Percentiles rank a stretch among this genome's conserved stretches.
These are phyloP conservation scores for Poa pratensis DNA, from an alignment of 176 grass and related monocot genomes.

Conservation along the genomic window DNA sequence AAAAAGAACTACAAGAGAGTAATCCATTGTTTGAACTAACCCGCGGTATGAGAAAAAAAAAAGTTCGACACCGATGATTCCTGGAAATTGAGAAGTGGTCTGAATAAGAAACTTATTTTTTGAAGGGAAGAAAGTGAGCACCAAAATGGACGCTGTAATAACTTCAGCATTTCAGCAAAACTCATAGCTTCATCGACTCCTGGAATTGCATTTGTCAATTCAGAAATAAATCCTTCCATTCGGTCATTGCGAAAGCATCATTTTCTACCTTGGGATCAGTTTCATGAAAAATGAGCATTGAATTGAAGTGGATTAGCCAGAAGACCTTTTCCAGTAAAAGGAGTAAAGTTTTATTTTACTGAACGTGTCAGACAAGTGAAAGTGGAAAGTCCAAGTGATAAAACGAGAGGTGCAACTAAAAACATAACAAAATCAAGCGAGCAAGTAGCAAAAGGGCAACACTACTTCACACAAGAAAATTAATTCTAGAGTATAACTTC, in stretches of 20 bases:
- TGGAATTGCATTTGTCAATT: constrained; percentile 96
- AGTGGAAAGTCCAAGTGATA: constrained; percentile 7
- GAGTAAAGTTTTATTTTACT: background rate
- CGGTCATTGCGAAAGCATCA: constrained; percentile 82
- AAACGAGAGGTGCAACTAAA: background rate
- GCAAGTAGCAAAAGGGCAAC: background rate
- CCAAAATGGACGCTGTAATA: constrained; percentile 29
- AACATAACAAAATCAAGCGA: background rate
- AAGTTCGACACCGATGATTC: constrained; percentile 12
- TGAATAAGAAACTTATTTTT: constrained; percentile 18
- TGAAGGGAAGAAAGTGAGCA: constrained; percentile 31
- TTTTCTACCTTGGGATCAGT: constrained; percentile 97
- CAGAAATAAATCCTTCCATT: constrained; percentile 94
- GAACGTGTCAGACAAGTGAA: constrained; percentile 14
- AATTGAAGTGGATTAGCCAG: constrained; percentile 24
- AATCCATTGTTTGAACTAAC: constrained; percentile 99
- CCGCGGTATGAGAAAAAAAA: constrained; percentile 48
- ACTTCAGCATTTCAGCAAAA: constrained; percentile 99
- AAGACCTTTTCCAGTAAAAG: constrained; percentile 18
- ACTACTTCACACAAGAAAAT: too few species aligned
- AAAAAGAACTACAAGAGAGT: constrained; percentile 91
- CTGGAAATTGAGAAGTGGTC: background rate
- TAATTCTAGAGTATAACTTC: too few species aligned
- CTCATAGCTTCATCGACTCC: constrained; percentile 99
- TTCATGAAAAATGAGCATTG: constrained; percentile 54